Conservation (phyloP, 108 stramenopile genomes). For the Discostella pseudostelligera region DNA sequence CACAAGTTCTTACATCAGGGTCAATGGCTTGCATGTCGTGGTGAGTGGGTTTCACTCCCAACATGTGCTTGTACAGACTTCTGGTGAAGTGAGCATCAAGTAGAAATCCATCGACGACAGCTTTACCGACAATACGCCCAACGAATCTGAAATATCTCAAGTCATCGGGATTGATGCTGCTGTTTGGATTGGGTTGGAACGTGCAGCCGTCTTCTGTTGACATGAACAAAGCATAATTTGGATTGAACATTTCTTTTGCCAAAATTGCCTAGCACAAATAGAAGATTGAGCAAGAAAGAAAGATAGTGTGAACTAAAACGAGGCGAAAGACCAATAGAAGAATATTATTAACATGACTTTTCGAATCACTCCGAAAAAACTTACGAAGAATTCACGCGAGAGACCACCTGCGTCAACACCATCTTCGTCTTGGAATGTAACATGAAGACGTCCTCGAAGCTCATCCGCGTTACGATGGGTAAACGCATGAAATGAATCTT, state of each 20-base stretch:
- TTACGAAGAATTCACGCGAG: constrained; percentile 91
- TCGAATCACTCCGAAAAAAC: no score
- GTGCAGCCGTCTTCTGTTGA: constrained; percentile 96
- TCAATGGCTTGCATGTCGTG: constrained; percentile 98
- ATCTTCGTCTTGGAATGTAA: constrained; percentile 95
- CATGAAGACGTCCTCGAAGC: constrained; percentile 89
- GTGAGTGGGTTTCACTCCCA: constrained; percentile 85
- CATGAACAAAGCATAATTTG: constrained; percentile 96
- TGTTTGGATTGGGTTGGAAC: constrained; percentile 97
- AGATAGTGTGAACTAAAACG: no score
- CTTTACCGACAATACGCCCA: constrained; percentile 97
- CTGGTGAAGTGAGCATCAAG: constrained; percentile 98
- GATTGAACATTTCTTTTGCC: constrained; percentile 98
- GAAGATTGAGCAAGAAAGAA: no score
- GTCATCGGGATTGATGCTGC: constrained; percentile 93
- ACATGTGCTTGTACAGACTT: constrained; percentile 98
- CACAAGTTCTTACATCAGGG: constrained; percentile 58
- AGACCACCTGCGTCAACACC: constrained; percentile 99
- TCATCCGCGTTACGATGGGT: constrained; percentile 92
- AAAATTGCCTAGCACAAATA: constrained; percentile 59
- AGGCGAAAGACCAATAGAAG: no score
- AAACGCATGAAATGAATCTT: constrained; percentile 96
- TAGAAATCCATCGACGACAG: constrained; percentile 95
- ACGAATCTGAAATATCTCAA: constrained; percentile 95
- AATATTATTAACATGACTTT: no score